Base-by-base conservation (phyloP, 2,329 filamentous ascomycete species). In the Penicillium sp. region DNA sequence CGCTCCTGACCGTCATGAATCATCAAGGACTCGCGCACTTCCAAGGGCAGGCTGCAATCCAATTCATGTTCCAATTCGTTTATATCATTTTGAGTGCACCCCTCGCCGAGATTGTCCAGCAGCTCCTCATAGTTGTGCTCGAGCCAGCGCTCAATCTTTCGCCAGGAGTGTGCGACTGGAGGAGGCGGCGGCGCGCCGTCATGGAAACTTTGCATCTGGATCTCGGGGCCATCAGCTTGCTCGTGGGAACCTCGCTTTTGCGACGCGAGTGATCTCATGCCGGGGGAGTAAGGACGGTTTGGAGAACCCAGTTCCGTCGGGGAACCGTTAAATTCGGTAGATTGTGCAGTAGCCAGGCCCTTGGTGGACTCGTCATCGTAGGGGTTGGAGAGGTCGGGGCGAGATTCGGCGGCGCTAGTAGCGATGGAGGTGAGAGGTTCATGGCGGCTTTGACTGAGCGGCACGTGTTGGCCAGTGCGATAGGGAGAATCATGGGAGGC, bases 1-100 rank as follows among this genome's bases (percentile, higher is more conserved):
- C 94, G 88, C 75, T 99, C 94, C 74, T 99, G 94, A n/a, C 94
- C 94, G 67, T 99, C 94, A 71, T 99, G 94, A 48, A 90, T 73
- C 77, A 89, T 85, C 65, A 96, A 77, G 2, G 94, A 97, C 66
- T 99, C 92, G 63, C 94, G 87, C 48, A 99, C 85, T 67, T 99
- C 94, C 73, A 93, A 85, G 15, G 94, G 94, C 39, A 99, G 81
- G 26, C 91, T 93, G 76, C 91, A 95, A 71, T 99, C 93, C 46
- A 99, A 81, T 72, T 95, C 88, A 73, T 97, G 91, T 76, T 99
- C 94, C 48, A 99, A 79, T 74, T 97, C 94, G 72, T 96, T 97
- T 69, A 99, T 80, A 68, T 99, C 94, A 74, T 99, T 99, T 67
- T 85, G 81, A 5, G 94, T 97, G 69, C 88, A 91, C 28, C 90